These are phyloP conservation scores for Leccinum fallax DNA, from an alignment of 1,284 basidiomycete genomes.

Conservation along the genomic window DNA sequence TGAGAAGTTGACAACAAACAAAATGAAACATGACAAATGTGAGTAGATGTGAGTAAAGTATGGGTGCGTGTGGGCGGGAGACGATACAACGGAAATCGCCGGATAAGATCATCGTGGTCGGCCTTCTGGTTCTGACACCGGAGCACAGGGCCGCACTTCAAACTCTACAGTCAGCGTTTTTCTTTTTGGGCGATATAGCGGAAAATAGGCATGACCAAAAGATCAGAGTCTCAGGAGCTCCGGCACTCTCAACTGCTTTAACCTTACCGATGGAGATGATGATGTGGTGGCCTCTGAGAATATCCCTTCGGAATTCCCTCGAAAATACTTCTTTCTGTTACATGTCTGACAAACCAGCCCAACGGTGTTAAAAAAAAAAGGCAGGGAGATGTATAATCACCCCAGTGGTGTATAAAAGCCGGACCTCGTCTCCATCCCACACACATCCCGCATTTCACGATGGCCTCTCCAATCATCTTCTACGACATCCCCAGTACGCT, in stretches of 20 bases:
- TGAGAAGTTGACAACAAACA: too few species aligned
- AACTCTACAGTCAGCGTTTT: background rate
- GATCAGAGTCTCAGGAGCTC: background rate
- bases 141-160: background rate
- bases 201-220: background rate
- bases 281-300: background rate
- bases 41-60: too few species aligned
- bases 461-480: slow-evolving; percentile 29
- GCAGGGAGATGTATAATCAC: background rate
- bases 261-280: background rate
- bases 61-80: background rate
- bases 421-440: background rate
- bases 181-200: background rate
- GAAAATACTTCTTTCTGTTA: background rate
- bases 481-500: slow-evolving; percentile 35
- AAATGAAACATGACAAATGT: too few species aligned
- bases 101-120: background rate
- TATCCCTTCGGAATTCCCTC: background rate
- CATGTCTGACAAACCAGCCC: background rate
- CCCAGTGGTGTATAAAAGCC: slow-evolving; percentile 19
- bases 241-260: background rate
- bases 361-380: background rate
- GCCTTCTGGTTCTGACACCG: background rate
- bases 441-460: slow-evolving; percentile 5
- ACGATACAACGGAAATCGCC: background rate